Evolutionary conservation across 2,329 filamentous ascomycete species (phyloP).

Genomic region (Microdochium bolleyi): DNA sequence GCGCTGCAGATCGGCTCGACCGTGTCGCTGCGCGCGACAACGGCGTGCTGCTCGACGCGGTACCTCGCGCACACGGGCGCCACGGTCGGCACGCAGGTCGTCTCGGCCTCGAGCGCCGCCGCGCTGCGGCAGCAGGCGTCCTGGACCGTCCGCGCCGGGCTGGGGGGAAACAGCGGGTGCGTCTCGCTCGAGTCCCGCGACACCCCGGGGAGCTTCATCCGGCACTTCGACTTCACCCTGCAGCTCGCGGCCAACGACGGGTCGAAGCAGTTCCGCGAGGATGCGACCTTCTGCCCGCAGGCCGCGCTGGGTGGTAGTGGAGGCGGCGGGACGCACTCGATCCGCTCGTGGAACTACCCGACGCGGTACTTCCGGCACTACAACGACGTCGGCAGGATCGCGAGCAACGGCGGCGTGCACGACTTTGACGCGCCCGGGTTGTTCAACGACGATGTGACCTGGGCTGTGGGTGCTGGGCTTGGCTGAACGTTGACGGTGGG

Average conservation of each 20-base stretch:
- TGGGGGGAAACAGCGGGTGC: conserved; percentile 48
- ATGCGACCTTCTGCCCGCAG: conserved; percentile 55
- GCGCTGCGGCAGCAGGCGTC: conserved; percentile 42
- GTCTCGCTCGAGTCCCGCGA: conserved; percentile 54
- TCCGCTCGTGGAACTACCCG: conserved; percentile 52
- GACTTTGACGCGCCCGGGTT: conserved; percentile 37
- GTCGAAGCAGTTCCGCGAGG: conserved; percentile 48
- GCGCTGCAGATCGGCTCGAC: conserved; percentile 37
- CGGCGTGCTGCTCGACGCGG: conserved; percentile 40
- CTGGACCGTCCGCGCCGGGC: conserved; percentile 45
- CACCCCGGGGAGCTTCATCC: conserved; percentile 48
- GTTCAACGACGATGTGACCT: conserved; percentile 50
- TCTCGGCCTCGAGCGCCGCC: conserved; percentile 39
- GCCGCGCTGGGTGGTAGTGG: conserved; percentile 35
- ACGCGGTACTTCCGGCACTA: conserved; percentile 52
- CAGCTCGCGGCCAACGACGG: conserved; percentile 41
- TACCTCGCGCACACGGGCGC: conserved; percentile 46
- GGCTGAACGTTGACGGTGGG: too few species aligned
- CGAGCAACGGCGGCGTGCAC: conserved; percentile 23
- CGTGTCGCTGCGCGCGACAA: conserved; percentile 47
- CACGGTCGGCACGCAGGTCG: conserved; percentile 45
- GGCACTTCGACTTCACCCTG: conserved; percentile 47
- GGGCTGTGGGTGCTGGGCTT: conserved; percentile 33
- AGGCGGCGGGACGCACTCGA: conserved; percentile 37
- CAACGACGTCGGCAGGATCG: conserved; percentile 23